phyloP scores from a whole-genome alignment of 257 asterid genomes.

The Lavandula angustifolia region DNA sequence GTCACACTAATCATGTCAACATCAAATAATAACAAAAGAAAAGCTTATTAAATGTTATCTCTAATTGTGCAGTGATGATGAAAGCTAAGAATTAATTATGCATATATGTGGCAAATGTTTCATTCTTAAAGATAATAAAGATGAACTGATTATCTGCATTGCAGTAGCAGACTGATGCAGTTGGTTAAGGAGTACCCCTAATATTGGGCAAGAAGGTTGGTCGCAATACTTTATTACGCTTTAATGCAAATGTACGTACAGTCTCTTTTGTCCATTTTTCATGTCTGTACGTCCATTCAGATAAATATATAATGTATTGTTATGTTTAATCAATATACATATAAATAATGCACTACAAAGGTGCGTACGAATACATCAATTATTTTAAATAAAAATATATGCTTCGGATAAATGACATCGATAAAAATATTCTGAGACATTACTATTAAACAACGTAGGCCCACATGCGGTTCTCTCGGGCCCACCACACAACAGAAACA shows the following conservation, averaged over 20 bases:
- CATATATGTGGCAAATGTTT: constrained; percentile 1
- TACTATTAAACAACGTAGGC: too few relatives aligned
- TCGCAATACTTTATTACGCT: constrained; percentile 18
- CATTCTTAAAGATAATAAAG: constrained; percentile 23
- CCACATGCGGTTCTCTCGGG: too few relatives aligned
- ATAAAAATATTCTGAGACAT: too few relatives aligned
- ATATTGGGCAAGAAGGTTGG: constrained; percentile 25
- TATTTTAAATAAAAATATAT: too few relatives aligned
- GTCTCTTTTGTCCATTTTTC: too few relatives aligned
- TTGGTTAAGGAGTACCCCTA: constrained; percentile 27
- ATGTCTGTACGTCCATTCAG: too few relatives aligned
- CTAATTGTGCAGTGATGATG: constrained; percentile 30
- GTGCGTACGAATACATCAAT: too few relatives aligned
- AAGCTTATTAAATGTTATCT: constrained; percentile 39
- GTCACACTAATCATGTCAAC: constrained; percentile 39
- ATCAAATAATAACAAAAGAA: constrained; percentile 24
- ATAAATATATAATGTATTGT: too few relatives aligned
- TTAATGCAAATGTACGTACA: not conserved
- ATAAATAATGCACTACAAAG: too few relatives aligned
- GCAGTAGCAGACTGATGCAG: constrained; percentile 9
- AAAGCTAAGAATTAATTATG: constrained; percentile 34
- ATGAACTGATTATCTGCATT: constrained; percentile 23
- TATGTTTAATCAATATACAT: too few relatives aligned
- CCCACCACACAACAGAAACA: too few relatives aligned
- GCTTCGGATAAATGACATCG: too few relatives aligned